Evolutionary conservation across 257 asterid species (phyloP).

Genomic region (Avicennia marina): DNA sequence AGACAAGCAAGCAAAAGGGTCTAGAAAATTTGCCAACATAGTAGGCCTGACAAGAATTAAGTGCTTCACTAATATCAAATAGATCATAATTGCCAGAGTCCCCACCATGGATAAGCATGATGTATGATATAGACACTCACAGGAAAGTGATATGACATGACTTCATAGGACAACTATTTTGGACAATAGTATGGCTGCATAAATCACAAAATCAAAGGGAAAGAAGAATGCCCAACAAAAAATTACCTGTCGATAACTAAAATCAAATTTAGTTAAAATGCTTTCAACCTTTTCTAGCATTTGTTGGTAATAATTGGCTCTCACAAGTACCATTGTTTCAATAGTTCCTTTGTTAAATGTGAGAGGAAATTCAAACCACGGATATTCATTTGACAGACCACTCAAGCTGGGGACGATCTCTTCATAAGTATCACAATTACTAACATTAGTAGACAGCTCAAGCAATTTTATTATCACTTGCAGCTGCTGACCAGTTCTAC

Average conservation of each 20-base stretch:
- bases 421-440: conserved; percentile 41
- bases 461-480: conserved; percentile 84
- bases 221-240: conserved; percentile 6
- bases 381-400: conserved; percentile 49
- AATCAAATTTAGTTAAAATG: conserved; percentile 49
- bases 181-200: conserved; percentile 1
- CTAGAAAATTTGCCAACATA: background rate
- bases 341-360: conserved; percentile 69
- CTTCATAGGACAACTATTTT: conserved; percentile 16
- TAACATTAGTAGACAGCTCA: conserved; percentile 54
- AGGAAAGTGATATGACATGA: conserved; percentile 4
- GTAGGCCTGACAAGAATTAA: conserved; percentile 12
- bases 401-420: conserved; percentile 65
- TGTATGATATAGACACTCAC: background rate
- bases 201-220: conserved; percentile 12
- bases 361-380: conserved; percentile 55
- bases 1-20: background rate
- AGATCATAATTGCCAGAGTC: too few species aligned
- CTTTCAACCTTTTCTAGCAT: conserved; percentile 71
- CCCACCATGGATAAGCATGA: too few species aligned
- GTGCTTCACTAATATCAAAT: too few species aligned
- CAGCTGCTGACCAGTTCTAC: conserved; percentile 98
- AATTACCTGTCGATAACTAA: conserved; percentile 62
- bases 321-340: conserved; percentile 48
- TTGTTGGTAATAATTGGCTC: conserved; percentile 60